phyloP scores from a whole-genome alignment of 495 filamentous ascomycete genomes.

The Collariella sp. region DNA sequence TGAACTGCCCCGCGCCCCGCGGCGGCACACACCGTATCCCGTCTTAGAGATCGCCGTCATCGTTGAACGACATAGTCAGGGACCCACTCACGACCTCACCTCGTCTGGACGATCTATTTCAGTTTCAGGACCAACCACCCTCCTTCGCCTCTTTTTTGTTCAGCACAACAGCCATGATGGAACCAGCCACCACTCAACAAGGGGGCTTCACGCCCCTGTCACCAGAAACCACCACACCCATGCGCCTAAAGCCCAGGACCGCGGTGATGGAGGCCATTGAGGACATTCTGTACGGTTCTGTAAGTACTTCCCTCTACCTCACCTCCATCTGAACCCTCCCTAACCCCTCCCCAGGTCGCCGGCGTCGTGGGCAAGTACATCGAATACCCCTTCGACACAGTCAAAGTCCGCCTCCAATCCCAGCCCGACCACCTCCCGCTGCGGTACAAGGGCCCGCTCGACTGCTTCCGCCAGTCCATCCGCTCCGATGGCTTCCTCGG shows the following conservation, averaged over 20 bases:
- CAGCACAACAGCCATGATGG: constrained; percentile 9
- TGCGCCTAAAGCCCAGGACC: constrained; percentile 20
- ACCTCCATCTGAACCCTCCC: not conserved
- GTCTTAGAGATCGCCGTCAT: too few species aligned
- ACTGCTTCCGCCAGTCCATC: constrained; percentile 86
- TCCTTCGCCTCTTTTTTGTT: not conserved
- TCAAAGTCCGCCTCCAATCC: constrained; percentile 76
- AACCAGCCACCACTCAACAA: constrained; percentile 7
- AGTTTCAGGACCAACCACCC: too few species aligned
- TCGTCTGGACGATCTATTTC: too few species aligned
- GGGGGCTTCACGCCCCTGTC: constrained; percentile 10
- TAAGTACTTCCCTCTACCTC: constrained; percentile 36
- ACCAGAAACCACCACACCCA: constrained; percentile 4
- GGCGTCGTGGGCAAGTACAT: constrained; percentile 91
- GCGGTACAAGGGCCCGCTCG: constrained; percentile 76
- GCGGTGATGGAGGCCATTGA: constrained; percentile 62
- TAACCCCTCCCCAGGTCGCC: constrained; percentile 50
- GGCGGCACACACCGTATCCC: too few species aligned
- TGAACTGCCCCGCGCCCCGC: not conserved
- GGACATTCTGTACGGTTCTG: constrained; percentile 77
- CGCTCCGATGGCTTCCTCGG: constrained; percentile 65
- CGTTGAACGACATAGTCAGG: too few species aligned
- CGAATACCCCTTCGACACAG: constrained; percentile 97
- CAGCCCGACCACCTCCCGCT: constrained; percentile 78
- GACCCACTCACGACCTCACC: too few species aligned